Evolutionary conservation across 352 stramenopile species (phyloP), one percentile per base, ranked within the genome.

Genomic region (Phytophthora constricta): DNA sequence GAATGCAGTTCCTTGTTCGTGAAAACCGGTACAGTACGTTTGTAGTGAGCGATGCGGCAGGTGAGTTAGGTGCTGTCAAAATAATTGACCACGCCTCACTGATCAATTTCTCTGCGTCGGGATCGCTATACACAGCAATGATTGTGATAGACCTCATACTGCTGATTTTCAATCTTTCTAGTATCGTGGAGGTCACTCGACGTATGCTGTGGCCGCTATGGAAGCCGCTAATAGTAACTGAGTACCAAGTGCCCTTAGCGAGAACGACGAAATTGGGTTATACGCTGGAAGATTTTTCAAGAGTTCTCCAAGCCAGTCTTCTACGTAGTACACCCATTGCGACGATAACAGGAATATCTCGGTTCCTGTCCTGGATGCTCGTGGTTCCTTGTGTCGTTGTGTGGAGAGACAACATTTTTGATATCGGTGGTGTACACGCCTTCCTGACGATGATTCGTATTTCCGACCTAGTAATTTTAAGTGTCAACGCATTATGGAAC

Each of bases 341-440:
- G 13, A 17, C 70, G 10, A 59, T 90, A 13, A 80, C 72, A n/a
- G 7, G 73, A 17, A 19, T 81, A 17, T 76, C 79, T 5, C 65
- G 75, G 22, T n/a, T 86, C 16, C 26, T 90, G 5, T 77, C 79
- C 4, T 90, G 82, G 79, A 71, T 69, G 19, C 42, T 85, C n/a
- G 45, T 90, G n/a, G 31, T 86, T 17, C 82, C 79, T 9, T 68
- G 65, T 9, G 54, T 58, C n/a, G 59, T 69, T 3, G 56, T 80
- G 26, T 75, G 70, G 50, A 47, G 63, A n/a, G 70, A 78, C 37
- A 58, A 62, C 10, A 54, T 72, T 47, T 47, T 70, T 9, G 43
- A 59, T 61, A 71, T 10, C 67, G 58, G 52, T 23, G 57, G 28
- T 9, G 50, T 50, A 45, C 73, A 90, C 56, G 57, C 67, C 5